Conservation (phyloP, 495 filamentous ascomycete genomes). For the Aspergillus bridgeri region DNA sequence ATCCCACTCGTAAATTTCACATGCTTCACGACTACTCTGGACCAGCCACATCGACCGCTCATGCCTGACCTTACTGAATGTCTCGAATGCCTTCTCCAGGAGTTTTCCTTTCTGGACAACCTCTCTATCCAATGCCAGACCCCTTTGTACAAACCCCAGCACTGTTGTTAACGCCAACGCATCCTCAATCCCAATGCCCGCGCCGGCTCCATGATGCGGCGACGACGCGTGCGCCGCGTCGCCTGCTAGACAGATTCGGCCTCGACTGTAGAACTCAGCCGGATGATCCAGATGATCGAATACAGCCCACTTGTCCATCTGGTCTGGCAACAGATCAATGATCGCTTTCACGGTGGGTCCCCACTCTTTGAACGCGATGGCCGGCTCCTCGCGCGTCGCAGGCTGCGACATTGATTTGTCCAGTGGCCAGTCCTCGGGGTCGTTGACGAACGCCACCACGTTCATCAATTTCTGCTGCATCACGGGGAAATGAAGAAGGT, state of each 20-base stretch:
- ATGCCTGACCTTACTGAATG: conserved; percentile 17
- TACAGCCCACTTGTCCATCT: conserved; percentile 53
- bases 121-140: not conserved
- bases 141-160: conserved; percentile 17
- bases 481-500: conserved; percentile 47
- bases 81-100: conserved; percentile 15
- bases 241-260: conserved; percentile 44
- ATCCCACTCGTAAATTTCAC: conserved; percentile 27
- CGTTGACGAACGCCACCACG: conserved; percentile 44
- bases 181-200: conserved; percentile 55
- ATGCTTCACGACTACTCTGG: conserved; percentile 24
- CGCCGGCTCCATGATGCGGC: conserved; percentile 53
- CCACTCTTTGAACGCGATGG: conserved; percentile 32
- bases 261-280: conserved; percentile 33
- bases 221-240: conserved; percentile 45
- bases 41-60: conserved; percentile 32
- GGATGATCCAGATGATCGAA: conserved; percentile 51
- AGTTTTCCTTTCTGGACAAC: not conserved
- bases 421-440: conserved; percentile 34
- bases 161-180: conserved; percentile 38
- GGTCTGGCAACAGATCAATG: conserved; percentile 38
- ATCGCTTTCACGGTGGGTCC: conserved; percentile 33
- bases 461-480: conserved; percentile 38
- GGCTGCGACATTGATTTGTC: conserved; percentile 19
- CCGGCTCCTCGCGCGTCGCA: conserved; percentile 25